These are phyloP conservation scores for Sclerotinia trifoliorum DNA, from an alignment of 2,329 filamentous ascomycete genomes.

Conservation along the genomic window DNA sequence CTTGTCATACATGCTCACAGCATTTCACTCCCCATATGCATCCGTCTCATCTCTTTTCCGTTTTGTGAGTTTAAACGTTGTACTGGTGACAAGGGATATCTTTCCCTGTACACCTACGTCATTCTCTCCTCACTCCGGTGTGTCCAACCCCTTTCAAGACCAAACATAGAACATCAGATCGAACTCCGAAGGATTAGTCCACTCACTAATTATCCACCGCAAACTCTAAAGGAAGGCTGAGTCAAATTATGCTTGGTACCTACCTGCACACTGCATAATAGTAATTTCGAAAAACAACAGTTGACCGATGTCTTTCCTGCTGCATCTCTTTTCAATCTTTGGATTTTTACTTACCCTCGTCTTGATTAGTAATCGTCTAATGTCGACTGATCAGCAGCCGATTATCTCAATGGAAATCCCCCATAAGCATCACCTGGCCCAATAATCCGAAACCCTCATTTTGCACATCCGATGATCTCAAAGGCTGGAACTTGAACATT, in stretches of 20 bases:
- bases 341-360: neutral
- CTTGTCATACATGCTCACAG: neutral
- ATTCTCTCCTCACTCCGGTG: neutral
- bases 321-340: neutral
- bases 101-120: neutral
- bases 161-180: no score
- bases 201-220: no score
- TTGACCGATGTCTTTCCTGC: neutral
- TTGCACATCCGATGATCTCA: neutral
- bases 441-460: neutral
- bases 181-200: no score
- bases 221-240: neutral
- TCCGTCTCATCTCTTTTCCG: no score
- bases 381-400: neutral
- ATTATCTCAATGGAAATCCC: neutral
- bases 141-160: no score
- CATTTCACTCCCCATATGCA: neutral
- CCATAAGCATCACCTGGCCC: neutral
- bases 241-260: no score
- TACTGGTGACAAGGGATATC: neutral
- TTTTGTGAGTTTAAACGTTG: neutral
- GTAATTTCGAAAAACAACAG: no score
- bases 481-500: neutral
- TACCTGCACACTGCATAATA: no score
- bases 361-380: neutral